phyloP scores from a whole-genome alignment of 179 eudicot genomes.

The Camellia oleifera region DNA sequence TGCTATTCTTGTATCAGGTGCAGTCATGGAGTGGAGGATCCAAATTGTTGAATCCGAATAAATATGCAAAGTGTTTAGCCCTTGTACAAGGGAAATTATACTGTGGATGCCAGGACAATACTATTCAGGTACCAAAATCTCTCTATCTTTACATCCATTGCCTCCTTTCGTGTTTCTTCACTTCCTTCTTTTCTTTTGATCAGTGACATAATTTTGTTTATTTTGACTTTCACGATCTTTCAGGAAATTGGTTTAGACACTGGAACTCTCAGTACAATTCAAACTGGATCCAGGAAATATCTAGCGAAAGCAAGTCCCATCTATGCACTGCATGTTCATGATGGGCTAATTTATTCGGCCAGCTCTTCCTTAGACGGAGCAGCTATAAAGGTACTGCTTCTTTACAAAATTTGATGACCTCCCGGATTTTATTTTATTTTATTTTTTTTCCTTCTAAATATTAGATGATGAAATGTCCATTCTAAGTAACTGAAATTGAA shows the following conservation, averaged over 20 bases:
- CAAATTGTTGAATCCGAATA: constrained; percentile 30
- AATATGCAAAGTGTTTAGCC: constrained; percentile 39
- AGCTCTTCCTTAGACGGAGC: constrained; percentile 44
- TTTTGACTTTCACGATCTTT: not conserved
- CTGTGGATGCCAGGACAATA: constrained; percentile 48
- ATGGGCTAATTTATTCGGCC: constrained; percentile 42
- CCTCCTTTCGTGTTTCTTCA: not conserved
- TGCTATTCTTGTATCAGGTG: constrained; percentile 26
- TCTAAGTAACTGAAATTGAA: not conserved
- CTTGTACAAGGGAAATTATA: constrained; percentile 44
- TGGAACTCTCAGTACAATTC: constrained; percentile 41
- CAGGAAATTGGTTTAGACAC: constrained; percentile 51
- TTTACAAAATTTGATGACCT: too few species aligned
- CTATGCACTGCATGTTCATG: constrained; percentile 35
- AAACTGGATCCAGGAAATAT: constrained; percentile 42
- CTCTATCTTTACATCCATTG: too few species aligned
- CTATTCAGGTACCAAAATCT: constrained; percentile 26
- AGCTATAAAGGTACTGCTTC: constrained; percentile 34
- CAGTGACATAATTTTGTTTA: not conserved
- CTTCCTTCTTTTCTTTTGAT: not conserved
- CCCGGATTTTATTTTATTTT: not conserved
- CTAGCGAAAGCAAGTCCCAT: constrained; percentile 39
- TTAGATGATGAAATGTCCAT: too few species aligned
- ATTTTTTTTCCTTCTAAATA: not conserved
- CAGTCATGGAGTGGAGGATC: constrained; percentile 49